Base-by-base conservation (phyloP, 495 filamentous ascomycete genomes). In the Hypoxylon cercidicola region DNA sequence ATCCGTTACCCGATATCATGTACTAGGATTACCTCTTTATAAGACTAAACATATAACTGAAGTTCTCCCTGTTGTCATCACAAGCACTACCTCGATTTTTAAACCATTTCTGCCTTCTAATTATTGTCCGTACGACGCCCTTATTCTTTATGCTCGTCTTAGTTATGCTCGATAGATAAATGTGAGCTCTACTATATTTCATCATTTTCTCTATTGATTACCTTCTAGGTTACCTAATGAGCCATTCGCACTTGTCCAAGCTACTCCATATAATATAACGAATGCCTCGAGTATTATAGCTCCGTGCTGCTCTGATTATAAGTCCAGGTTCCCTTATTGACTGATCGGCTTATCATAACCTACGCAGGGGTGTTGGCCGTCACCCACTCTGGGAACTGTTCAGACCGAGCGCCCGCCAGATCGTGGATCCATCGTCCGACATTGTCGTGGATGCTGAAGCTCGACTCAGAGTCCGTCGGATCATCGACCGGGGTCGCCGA, bases 401-500 rank as follows among this genome's bases (percentile, higher is more conserved):
- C 70, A n/a, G 70, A 73, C 50, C 70, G 54, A 7, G 70, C 67
- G 0, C 60, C 64, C 7, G 58, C 68, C 43, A 82, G 62, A 50
- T 81, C 76, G 41, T 72, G 78, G 4, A 77, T 70, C 50, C 78
- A 80, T 52, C 79, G 79, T 41, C 78, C 79, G 35, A 79, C 64
- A 56, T 72, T 74, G 55, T 79, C 76, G 65, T 82, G 79, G 68
- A 82, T 81, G 57, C 73, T 74, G 66, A 82, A 81, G 21, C 64
- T 62, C 6, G 73, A 68, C 13, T 72, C 68, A 8, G 57, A 47
- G 54, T 73, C 74, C 5, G 34, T 47, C 0, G 78, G 79, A 4
- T 68, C 69, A 32, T 79, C 76, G 10, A 79, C 76, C 9, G 72
- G 71, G 16, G 59, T 58, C 39, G 65, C 49, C 4, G 72, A 72